These are phyloP conservation scores for Acanthamoeba royreba DNA, from an alignment of 208 protist species.

Conservation along the genomic window DNA sequence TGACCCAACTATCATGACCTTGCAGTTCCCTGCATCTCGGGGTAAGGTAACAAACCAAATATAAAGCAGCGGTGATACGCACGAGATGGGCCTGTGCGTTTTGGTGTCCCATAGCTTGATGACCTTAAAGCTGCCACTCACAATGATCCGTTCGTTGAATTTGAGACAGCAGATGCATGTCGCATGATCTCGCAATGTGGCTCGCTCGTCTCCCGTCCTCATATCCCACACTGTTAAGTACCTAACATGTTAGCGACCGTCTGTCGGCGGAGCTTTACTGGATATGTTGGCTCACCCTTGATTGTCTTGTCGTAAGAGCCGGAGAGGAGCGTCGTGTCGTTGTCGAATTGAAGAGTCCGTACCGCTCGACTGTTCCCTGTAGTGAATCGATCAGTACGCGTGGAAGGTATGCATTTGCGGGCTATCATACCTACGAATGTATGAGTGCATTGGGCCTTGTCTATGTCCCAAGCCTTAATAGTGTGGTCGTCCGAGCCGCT, in stretches of 20 bases:
- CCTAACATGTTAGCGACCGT: not conserved
- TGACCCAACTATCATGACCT: slow-evolving; percentile 20
- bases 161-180: slow-evolving; percentile 18
- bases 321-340: not conserved
- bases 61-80: not conserved
- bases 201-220: not conserved
- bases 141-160: not conserved
- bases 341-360: not conserved
- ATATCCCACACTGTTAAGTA: not conserved
- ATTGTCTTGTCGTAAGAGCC: slow-evolving; percentile 37
- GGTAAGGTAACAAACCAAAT: not conserved
- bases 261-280: not conserved
- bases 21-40: not conserved
- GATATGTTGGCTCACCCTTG: too few species aligned
- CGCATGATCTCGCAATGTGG: not conserved
- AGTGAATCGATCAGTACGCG: not conserved
- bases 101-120: slow-evolving; percentile 3
- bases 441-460: not conserved
- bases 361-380: not conserved
- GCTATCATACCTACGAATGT: not conserved
- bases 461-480: slow-evolving; percentile 10
- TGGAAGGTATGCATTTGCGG: not conserved
- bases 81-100: not conserved
- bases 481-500: slow-evolving; percentile 28
- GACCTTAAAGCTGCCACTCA: not conserved